Conservation (phyloP, 2,329 filamentous ascomycete genomes). For the Tolypocladium amazonense region DNA sequence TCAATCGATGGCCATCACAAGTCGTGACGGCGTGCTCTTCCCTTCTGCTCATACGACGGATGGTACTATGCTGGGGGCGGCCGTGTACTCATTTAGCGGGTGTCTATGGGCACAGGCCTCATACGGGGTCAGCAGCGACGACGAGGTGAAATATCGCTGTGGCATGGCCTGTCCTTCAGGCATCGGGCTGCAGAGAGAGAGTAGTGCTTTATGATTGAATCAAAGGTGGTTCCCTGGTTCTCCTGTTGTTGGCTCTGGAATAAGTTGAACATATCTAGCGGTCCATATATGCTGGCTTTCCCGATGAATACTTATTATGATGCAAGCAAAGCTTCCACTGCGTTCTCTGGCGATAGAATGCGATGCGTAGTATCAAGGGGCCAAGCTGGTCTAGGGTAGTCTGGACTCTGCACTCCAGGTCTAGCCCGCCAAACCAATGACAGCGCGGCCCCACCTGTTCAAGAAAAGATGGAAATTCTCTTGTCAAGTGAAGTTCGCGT, state of each 20-base stretch:
- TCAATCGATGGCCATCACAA: background rate
- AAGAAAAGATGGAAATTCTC: background rate
- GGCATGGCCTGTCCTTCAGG: conserved; percentile 1
- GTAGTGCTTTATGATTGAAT: too few relatives aligned
- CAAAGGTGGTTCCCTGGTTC: background rate
- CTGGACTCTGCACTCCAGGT: too few relatives aligned
- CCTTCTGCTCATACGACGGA: background rate
- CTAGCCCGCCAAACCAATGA: background rate
- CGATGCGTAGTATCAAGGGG: too few relatives aligned
- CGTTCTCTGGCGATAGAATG: too few relatives aligned
- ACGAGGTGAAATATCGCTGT: conserved; percentile 1
- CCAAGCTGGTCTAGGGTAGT: background rate
- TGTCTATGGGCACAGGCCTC: conserved; percentile 6
- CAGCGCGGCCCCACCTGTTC: background rate
- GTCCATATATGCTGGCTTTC: background rate
- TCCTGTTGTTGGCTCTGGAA: background rate
- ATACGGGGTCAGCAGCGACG: background rate
- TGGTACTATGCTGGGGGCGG: conserved; percentile 1
- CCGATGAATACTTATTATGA: background rate
- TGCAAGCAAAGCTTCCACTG: background rate
- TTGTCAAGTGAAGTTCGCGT: background rate
- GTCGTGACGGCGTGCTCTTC: background rate
- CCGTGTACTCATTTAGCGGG: conserved; percentile 3
- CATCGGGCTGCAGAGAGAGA: background rate
- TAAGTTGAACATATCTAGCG: background rate